phyloP scores from a whole-genome alignment of 1,284 basidiomycete species.

The Heterobasidion irregulare region DNA sequence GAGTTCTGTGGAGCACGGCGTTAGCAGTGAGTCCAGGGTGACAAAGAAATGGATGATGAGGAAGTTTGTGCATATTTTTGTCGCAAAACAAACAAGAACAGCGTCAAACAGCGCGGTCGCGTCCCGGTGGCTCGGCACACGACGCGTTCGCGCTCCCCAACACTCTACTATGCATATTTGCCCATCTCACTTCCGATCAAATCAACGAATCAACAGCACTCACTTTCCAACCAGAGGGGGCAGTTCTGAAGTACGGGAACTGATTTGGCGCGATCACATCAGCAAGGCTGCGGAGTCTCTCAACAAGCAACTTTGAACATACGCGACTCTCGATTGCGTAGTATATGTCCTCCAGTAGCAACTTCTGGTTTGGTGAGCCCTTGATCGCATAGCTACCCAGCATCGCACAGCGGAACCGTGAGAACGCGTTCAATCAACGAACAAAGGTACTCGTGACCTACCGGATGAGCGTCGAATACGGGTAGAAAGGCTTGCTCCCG shows the following conservation, averaged over 20 bases:
- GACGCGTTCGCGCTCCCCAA: background rate
- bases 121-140: constrained; percentile 12
- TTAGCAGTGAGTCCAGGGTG: constrained; percentile 3
- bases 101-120: constrained; percentile 54
- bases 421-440: constrained; percentile 2
- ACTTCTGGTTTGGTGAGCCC: constrained; percentile 75
- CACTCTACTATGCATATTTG: too few species aligned
- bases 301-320: constrained; percentile 20
- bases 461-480: constrained; percentile 82
- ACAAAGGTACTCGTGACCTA: constrained; percentile 24
- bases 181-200: background rate
- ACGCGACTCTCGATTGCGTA: constrained; percentile 81
- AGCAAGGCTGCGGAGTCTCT: background rate
- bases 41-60: background rate
- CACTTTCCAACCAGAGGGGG: constrained; percentile 81
- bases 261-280: constrained; percentile 18
- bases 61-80: constrained; percentile 15
- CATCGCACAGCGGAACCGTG: background rate
- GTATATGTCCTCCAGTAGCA: constrained; percentile 79
- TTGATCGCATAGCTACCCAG: constrained; percentile 71
- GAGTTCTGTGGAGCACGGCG: constrained; percentile 60
- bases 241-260: constrained; percentile 80
- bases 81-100: constrained; percentile 41
- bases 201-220: constrained; percentile 19
- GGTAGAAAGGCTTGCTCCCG: constrained; percentile 80